These are phyloP conservation scores for Aotearoamyces nothofagi DNA, from an alignment of 2,329 filamentous ascomycete species.

Conservation along the genomic window DNA sequence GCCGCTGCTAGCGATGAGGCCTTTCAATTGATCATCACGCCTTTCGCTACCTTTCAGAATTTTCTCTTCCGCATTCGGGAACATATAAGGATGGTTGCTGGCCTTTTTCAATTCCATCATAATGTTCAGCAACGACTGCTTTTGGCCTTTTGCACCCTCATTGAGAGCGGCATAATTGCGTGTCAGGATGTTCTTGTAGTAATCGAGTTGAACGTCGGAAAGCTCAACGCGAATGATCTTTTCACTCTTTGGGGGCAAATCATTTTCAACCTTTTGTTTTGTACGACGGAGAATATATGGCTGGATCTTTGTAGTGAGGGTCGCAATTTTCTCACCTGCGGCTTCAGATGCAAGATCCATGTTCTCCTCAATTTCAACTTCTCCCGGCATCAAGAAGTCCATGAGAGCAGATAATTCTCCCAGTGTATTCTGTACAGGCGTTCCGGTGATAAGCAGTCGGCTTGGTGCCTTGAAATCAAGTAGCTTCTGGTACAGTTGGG, in stretches of 20 bases:
- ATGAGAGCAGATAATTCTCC: slow-evolving; percentile 84
- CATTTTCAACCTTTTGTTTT: slow-evolving; percentile 94
- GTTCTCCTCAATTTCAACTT: slow-evolving; percentile 80
- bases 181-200: slow-evolving; percentile 97
- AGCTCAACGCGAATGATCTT: slow-evolving; percentile 98
- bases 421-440: slow-evolving; percentile 92
- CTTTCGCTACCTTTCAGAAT: slow-evolving; percentile 67
- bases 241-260: slow-evolving; percentile 90
- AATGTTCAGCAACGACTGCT: slow-evolving; percentile 90
- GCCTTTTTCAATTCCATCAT: slow-evolving; percentile 99
- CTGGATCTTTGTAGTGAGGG: slow-evolving; percentile 73
- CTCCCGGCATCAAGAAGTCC: slow-evolving; percentile 94
- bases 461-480: slow-evolving; percentile 77
- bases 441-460: slow-evolving; percentile 88
- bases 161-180: slow-evolving; percentile 92
- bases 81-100: slow-evolving; percentile 98
- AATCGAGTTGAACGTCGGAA: slow-evolving; percentile 90
- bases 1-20: slow-evolving; percentile 88
- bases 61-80: slow-evolving; percentile 81
- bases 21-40: slow-evolving; percentile 82
- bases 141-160: slow-evolving; percentile 77
- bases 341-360: slow-evolving; percentile 70
- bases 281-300: slow-evolving; percentile 92
- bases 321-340: slow-evolving; percentile 74
- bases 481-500: slow-evolving; percentile 77